These are phyloP conservation scores for Colletotrichum spaethianum DNA, from an alignment of 2,329 filamentous ascomycete species.

Conservation along the genomic window DNA sequence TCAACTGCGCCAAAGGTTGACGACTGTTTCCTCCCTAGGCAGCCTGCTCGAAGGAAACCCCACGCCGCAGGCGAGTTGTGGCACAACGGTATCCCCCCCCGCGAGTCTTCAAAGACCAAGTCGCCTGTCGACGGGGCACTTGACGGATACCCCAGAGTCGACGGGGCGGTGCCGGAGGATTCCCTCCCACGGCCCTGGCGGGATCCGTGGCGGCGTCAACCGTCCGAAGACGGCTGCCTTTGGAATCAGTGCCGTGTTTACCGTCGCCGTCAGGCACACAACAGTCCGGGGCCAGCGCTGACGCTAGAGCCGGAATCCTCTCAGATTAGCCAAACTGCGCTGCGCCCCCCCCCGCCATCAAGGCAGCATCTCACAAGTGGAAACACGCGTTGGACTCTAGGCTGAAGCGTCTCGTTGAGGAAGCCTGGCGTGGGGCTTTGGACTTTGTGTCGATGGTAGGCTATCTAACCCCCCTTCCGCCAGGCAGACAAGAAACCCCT, in stretches of 20 bases:
- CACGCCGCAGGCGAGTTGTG: accelerated
- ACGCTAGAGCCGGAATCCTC: not conserved
- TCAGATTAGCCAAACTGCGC: not conserved
- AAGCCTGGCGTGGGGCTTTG: not conserved
- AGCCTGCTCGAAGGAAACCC: not conserved
- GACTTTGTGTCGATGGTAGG: not conserved
- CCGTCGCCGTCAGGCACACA: not conserved
- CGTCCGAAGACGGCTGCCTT: not conserved
- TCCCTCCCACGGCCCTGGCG: not conserved
- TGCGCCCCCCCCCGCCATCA: too few species aligned
- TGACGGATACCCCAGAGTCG: not conserved
- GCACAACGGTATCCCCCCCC: too few species aligned
- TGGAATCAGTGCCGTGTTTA: not conserved
- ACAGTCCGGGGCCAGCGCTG: not conserved
- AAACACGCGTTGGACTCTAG: not conserved
- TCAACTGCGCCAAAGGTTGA: not conserved
- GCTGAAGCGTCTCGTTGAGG: not conserved
- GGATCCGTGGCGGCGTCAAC: not conserved
- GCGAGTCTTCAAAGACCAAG: not conserved
- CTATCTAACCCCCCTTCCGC: not conserved
- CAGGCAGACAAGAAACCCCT: not conserved
- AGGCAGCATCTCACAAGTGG: not conserved
- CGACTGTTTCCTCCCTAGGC: too few species aligned
- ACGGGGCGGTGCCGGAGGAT: not conserved
- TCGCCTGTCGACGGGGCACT: not conserved